Evolutionary conservation across 2,329 filamentous ascomycete species (phyloP).

Genomic region (Hymenoscyphus repandus): DNA sequence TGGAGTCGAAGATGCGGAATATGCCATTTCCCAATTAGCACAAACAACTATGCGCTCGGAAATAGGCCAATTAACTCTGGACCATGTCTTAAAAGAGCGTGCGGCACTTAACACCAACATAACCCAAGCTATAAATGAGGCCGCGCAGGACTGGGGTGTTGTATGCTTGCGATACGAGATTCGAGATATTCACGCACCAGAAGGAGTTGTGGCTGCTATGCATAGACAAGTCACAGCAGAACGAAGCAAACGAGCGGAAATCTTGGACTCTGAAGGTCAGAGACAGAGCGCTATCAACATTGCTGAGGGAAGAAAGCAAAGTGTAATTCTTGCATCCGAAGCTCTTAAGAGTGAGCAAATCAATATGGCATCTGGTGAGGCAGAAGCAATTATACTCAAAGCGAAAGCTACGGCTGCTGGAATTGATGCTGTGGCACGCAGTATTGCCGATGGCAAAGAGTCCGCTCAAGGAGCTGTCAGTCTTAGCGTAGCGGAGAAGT

Average conservation of each 20-base stretch:
- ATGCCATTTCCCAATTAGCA: constrained; percentile 94
- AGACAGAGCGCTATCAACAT: constrained; percentile 98
- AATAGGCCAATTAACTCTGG: constrained; percentile 91
- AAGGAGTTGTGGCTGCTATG: constrained; percentile 93
- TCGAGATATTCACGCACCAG: constrained; percentile 93
- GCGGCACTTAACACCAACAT: constrained; percentile 96
- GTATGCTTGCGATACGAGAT: constrained; percentile 97
- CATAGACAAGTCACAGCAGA: constrained; percentile 97
- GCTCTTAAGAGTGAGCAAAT: constrained; percentile 86
- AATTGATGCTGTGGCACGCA: constrained; percentile 77
- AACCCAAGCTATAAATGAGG: constrained; percentile 97
- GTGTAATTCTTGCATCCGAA: constrained; percentile 91
- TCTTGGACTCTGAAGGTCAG: constrained; percentile 94
- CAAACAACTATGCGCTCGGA: constrained; percentile 99
- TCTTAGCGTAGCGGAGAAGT: constrained; percentile 90
- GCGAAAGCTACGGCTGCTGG: constrained; percentile 81
- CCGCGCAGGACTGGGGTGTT: constrained; percentile 93
- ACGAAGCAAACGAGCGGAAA: constrained; percentile 94
- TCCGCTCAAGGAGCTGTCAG: constrained; percentile 80
- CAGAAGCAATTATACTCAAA: constrained; percentile 84
- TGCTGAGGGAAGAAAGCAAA: constrained; percentile 95
- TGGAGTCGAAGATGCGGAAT: constrained; percentile 96
- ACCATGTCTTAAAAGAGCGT: constrained; percentile 96
- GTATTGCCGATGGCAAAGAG: constrained; percentile 67
- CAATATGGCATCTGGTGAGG: constrained; percentile 87